A percentile compares a stretch with the other conserved stretches of the same genome.
These are phyloP conservation scores for Boletus edulis DNA, from an alignment of 768 basidiomycete species.

Conservation along the genomic window DNA sequence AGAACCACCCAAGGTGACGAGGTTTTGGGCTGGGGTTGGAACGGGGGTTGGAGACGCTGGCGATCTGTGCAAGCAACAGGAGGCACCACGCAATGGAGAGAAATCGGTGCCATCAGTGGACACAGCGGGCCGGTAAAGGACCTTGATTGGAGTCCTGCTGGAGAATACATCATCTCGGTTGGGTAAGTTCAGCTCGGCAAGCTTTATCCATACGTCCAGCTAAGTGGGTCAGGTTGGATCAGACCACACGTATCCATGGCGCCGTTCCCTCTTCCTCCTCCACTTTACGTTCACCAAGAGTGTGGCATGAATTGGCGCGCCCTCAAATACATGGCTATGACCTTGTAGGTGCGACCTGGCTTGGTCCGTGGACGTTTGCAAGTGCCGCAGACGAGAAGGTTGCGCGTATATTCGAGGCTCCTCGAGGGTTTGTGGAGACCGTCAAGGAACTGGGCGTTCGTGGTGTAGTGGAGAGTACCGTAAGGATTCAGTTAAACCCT, in stretches of 20 bases:
- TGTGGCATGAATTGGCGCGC: conserved; percentile 87
- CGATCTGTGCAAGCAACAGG: conserved; percentile 31
- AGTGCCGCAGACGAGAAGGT: conserved; percentile 98
- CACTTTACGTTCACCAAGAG: conserved; percentile 13
- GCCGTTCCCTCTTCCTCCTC: conserved; percentile 33
- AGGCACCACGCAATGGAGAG: conserved; percentile 59
- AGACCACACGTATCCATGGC: conserved; percentile 89
- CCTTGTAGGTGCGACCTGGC: conserved; percentile 73
- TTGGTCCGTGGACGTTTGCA: conserved; percentile 74
- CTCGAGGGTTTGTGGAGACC: conserved; percentile 70
- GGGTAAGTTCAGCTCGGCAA: conserved; percentile 50
- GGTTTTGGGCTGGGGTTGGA: conserved; percentile 89
- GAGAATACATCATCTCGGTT: conserved; percentile 82
- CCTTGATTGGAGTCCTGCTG: conserved; percentile 82
- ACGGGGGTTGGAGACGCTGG: conserved; percentile 94
- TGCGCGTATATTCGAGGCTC: conserved; percentile 89
- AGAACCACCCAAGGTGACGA: conserved; percentile 45
- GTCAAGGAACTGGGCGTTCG: conserved; percentile 51
- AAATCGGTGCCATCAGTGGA: conserved; percentile 79
- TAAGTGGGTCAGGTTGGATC: conserved; percentile 62
- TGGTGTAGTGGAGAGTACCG: conserved; percentile 49
- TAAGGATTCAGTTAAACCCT: conserved; percentile 22
- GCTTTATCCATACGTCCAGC: background rate
- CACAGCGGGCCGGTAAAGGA: conserved; percentile 80
- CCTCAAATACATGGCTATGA: conserved; percentile 99